Evolutionary conservation across 1,139 yeast species (phyloP), one percentile per base, ranked within the genome.

Genomic region (Kurtzmaniella natalensis): DNA sequence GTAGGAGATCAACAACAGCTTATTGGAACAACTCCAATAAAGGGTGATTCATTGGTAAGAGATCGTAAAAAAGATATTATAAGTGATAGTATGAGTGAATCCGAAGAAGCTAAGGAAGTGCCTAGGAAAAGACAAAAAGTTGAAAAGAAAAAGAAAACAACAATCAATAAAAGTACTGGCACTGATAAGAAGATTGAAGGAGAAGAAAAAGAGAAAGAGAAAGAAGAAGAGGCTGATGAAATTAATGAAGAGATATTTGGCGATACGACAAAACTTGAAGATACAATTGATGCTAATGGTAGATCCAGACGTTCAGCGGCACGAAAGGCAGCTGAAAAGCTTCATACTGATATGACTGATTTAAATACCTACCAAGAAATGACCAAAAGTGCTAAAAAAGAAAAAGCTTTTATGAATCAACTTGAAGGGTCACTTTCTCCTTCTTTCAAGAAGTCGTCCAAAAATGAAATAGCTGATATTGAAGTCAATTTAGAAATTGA

Each of bases 281-380:
- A 30, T 15, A 14, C 11, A 4, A 5, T 22, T 4, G 25, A 16
- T 17, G 3, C 25, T 15, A 36, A 32, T 25, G 37, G 31, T 7
- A 39, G 49, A 29, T 46, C 47, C 3, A 64, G 71, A 5, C 50
- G 74, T 32, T 60, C 77, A 15, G 94, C 94, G 1, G 79, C 81
- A 26, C 70, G 72, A 31, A 74, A 74, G 45, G 94, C 94, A 0
- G 78, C 80, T 0, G 62, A 63, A 37, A 79, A 78, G 50, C 59
- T 84, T n/a, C 89, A 81, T 44, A 70, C 70, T 16, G 76, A 80
- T 46, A 81, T 84, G 73, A 72, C 74, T 34, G 81, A 81, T 35
- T 62, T 83, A 40, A 81, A 79, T 46, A 69, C 64, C 34, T 83
- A 72, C 49, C 79, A 78, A 40, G 68, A 73, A 43, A 53, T 64